Conservation (phyloP, 371 early-diverging fungal species). For the Mortierella sp. region DNA sequence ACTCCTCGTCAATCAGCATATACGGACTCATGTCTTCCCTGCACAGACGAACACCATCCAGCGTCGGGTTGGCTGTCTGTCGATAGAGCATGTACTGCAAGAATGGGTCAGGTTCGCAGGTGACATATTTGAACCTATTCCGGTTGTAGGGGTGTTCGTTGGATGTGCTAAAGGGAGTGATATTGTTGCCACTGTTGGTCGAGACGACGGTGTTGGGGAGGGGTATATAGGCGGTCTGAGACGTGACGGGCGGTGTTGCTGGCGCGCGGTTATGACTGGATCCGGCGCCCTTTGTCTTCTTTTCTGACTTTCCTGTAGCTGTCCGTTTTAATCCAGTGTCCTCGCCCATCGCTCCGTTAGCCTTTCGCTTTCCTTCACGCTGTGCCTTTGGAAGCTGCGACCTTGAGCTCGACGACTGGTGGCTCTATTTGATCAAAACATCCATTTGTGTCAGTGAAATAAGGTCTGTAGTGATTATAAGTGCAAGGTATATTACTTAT, state of each 20-base stretch:
- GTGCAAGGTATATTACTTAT: not conserved
- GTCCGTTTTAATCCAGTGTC: slow-evolving; percentile 28
- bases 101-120: slow-evolving; percentile 66
- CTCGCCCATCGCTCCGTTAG: slow-evolving; percentile 21
- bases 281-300: slow-evolving; percentile 25
- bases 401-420: slow-evolving; percentile 48
- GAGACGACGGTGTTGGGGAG: slow-evolving; percentile 44
- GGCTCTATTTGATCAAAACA: slow-evolving; percentile 28
- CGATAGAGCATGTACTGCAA: slow-evolving; percentile 70
- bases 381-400: slow-evolving; percentile 26
- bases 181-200: slow-evolving; percentile 30
- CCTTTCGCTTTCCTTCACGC: slow-evolving; percentile 51
- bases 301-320: slow-evolving; percentile 35
- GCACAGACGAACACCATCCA: slow-evolving; percentile 67
- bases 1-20: slow-evolving; percentile 73
- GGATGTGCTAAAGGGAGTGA: slow-evolving; percentile 55
- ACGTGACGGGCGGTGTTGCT: slow-evolving; percentile 25
- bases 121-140: slow-evolving; percentile 76
- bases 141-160: slow-evolving; percentile 63
- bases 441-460: not conserved
- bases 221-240: slow-evolving; percentile 52
- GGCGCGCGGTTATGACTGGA: slow-evolving; percentile 22
- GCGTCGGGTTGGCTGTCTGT: slow-evolving; percentile 63
- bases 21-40: slow-evolving; percentile 76
- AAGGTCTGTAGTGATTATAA: not conserved